These are phyloP conservation scores for Trichoderma atrobrunneum DNA, from an alignment of 2,329 filamentous ascomycete genomes.

Conservation along the genomic window DNA sequence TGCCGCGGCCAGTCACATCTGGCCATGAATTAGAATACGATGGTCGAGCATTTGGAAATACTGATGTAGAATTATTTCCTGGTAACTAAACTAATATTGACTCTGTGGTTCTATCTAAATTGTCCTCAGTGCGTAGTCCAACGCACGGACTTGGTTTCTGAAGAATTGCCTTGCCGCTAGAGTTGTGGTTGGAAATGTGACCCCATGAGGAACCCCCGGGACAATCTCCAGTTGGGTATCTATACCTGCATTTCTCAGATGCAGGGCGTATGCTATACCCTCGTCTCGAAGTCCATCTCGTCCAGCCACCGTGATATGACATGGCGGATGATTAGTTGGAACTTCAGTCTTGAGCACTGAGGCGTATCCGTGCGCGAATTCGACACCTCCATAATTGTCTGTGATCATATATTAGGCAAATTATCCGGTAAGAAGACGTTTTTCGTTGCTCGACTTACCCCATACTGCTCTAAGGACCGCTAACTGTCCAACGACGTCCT, in stretches of 20 bases:
- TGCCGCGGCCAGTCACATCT: background rate
- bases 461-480: background rate
- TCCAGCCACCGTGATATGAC: background rate
- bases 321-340: background rate
- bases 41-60: background rate
- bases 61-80: background rate
- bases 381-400: background rate
- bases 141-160: background rate
- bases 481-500: background rate
- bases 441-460: background rate
- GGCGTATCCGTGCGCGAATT: background rate
- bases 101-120: background rate
- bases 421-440: background rate
- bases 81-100: background rate
- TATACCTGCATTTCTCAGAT: background rate
- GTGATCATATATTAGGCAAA: background rate
- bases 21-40: background rate
- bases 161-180: background rate
- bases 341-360: background rate
- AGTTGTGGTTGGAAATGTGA: background rate
- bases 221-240: background rate
- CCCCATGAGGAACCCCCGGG: background rate
- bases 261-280: background rate
- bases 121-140: background rate
- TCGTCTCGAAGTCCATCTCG: background rate